These are phyloP conservation scores for Saccharomyces cerevisiae DNA, from an alignment of 805 yeast species.

Conservation along the genomic window DNA sequence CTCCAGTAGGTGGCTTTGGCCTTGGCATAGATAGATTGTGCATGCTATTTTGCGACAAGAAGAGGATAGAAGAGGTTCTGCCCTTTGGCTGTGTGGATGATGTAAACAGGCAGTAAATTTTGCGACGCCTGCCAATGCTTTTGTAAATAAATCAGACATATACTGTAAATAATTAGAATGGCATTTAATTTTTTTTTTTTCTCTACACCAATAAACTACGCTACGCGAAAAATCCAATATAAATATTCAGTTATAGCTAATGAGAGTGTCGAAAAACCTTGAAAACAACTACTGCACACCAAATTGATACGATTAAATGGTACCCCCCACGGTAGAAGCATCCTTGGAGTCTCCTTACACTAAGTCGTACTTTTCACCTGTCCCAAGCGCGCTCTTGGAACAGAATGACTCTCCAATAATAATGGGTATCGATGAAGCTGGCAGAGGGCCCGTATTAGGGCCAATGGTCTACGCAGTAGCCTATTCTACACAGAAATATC, in stretches of 20 bases:
- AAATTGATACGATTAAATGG: not conserved
- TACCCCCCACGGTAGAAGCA: constrained; percentile 27
- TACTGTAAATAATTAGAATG: not conserved
- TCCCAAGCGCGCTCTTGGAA: constrained; percentile 34
- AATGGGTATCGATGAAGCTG: constrained; percentile 96
- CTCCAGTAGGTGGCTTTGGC: constrained; percentile 99
- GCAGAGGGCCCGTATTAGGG: constrained; percentile 95
- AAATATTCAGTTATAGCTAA: not conserved
- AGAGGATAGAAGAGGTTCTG: constrained; percentile 66
- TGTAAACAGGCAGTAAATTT: constrained; percentile 51
- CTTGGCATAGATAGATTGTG: constrained; percentile 83
- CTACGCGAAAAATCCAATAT: not conserved
- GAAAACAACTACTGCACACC: not conserved
- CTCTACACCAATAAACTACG: not conserved
- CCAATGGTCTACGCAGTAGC: constrained; percentile 95
- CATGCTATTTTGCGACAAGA: constrained; percentile 61
- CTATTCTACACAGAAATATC: constrained; percentile 55
- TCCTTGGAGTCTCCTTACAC: constrained; percentile 28
- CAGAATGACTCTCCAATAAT: constrained; percentile 36
- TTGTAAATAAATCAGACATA: not conserved
- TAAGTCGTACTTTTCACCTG: constrained; percentile 40
- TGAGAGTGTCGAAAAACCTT: not conserved
- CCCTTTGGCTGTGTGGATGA: constrained; percentile 69
- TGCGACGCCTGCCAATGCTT: not conserved
- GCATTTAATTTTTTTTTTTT: not conserved